A percentile compares a stretch with the other conserved stretches of the same genome.
These are phyloP conservation scores for Nicotiana undulata DNA, from an alignment of 257 asterid genomes.

Conservation along the genomic window DNA sequence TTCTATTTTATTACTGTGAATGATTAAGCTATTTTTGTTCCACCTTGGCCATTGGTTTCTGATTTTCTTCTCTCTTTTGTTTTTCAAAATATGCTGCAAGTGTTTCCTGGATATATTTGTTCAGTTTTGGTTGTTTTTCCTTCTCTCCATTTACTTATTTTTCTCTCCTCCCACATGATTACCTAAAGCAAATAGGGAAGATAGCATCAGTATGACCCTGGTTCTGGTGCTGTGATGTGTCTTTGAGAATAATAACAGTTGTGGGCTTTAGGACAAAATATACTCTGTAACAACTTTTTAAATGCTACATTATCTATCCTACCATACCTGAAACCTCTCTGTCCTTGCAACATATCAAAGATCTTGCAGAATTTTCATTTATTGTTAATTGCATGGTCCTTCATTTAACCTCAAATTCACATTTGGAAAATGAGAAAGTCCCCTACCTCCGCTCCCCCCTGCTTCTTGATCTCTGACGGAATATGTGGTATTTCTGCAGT, in stretches of 20 bases:
- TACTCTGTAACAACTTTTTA: not conserved
- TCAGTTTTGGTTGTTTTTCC: not conserved
- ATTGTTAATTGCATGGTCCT: not conserved
- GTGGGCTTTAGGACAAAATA: not conserved
- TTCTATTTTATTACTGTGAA: not conserved
- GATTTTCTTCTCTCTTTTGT: not conserved
- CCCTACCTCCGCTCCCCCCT: not conserved
- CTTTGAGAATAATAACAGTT: not conserved
- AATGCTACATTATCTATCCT: not conserved
- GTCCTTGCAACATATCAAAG: not conserved
- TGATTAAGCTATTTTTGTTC: not conserved
- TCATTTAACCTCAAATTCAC: not conserved
- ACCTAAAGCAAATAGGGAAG: not conserved
- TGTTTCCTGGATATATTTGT: not conserved
- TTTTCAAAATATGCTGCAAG: not conserved
- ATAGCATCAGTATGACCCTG: not conserved
- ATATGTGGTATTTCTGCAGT: not conserved
- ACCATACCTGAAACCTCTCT: not conserved
- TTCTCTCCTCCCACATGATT: not conserved
- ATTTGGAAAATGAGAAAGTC: not conserved
- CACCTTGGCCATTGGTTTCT: not conserved
- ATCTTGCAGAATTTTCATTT: not conserved
- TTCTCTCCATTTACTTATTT: not conserved
- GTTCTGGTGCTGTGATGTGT: not conserved
- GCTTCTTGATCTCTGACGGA: not conserved